Evolutionary conservation across 2,329 filamentous ascomycete genomes (phyloP), one percentile per base, ranked within the genome.

Genomic region (Pyrenophora seminiperda): DNA sequence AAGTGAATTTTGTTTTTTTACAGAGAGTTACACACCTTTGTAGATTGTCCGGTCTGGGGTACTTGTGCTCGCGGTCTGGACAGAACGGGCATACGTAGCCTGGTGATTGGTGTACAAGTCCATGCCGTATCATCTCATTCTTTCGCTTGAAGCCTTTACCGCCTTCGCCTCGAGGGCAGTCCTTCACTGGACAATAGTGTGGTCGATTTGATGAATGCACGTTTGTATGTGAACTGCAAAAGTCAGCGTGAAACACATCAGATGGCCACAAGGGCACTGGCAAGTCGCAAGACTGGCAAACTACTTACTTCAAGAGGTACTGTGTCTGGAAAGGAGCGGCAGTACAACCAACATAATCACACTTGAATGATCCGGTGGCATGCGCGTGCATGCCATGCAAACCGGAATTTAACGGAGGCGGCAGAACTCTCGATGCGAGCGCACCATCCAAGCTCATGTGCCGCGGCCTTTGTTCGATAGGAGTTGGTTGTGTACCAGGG

Each of bases 51-150:
- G 94, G 94, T 61, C 94, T 82, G 4, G 94, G 94, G 71, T 97
- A 97, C 69, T 89, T 92, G 73, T 97, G 93, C 70, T 97, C 91
- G 59, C 91, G 83, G 66, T 96, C 91, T 1, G 91, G 89, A 72
- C 94, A 99, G 69, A 97, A 97, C 0, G 94, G 94, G 72, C 94
- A 99, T 22, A 96, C 86, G 66, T 97, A 99, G 53, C 93, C 93
- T 1, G 94, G 94, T 6, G 91, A 96, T 59, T 91, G 88, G 67
- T 99, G 94, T 3, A 97, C 94, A 3, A 97, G 81, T 1, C 93
- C 92, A 65, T 87, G 84, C n/a, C 84, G 77, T 54, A 86, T 86
- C 84, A 87, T 87, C 66, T 87, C 84, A 56, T 87, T 87, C 66
- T 87, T 87, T 24, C 84, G 78, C 67, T 87, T 87, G 75, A 87